Evolutionary conservation across 108 stramenopile species (phyloP).

Genomic region (Cylindrotheca fusiformis): DNA sequence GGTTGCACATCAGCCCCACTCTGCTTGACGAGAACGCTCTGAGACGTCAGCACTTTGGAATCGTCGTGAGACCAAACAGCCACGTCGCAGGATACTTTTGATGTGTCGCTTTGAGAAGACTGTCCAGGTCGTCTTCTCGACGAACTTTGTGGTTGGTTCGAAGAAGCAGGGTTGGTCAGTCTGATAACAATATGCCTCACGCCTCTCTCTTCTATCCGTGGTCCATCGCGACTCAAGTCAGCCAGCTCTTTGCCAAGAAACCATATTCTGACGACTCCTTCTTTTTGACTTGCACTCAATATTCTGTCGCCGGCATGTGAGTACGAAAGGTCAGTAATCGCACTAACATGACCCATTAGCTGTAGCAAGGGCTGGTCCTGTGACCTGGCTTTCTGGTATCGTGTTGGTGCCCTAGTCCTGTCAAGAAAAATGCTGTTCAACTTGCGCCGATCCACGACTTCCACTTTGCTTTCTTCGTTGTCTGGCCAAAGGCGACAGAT

Average conservation of each 20-base stretch:
- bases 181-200: constrained; percentile 42
- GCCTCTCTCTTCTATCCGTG: neutral
- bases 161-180: constrained; percentile 28
- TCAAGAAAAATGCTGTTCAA: neutral
- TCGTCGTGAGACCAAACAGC: constrained; percentile 80
- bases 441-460: constrained; percentile 32
- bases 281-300: constrained; percentile 82
- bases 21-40: constrained; percentile 60
- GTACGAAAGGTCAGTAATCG: constrained; percentile 82
- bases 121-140: constrained; percentile 26
- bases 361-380: constrained; percentile 49
- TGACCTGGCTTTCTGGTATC: neutral
- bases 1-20: constrained; percentile 57
- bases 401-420: neutral
- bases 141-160: constrained; percentile 9
- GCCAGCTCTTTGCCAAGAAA: constrained; percentile 27
- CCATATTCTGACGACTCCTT: constrained; percentile 83
- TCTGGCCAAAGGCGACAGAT: constrained; percentile 83
- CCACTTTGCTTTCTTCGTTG: constrained; percentile 54
- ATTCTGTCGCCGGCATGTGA: constrained; percentile 73
- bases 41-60: constrained; percentile 72
- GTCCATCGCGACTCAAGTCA: neutral
- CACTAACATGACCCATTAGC: constrained; percentile 73
- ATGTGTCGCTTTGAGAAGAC: constrained; percentile 16
- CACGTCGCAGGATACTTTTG: constrained; percentile 67